phyloP scores from a whole-genome alignment of 441 rosid genomes.

The Gossypium gossypioides region DNA sequence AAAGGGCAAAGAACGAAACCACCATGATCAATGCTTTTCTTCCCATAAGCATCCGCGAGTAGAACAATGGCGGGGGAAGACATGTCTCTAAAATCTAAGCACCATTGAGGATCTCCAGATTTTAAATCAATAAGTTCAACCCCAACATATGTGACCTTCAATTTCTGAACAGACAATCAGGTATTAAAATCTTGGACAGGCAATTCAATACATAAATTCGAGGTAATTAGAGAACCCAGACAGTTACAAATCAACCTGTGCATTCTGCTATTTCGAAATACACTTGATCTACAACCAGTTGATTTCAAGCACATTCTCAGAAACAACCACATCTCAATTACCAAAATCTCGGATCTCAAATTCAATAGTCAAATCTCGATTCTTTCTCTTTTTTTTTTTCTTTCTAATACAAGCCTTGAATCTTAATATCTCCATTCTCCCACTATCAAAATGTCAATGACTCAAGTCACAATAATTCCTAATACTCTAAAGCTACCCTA shows the following conservation, averaged over 20 bases:
- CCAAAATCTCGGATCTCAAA: neutral
- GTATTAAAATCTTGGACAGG: slow-evolving; percentile 2
- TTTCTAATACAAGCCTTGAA: neutral
- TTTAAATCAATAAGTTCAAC: slow-evolving; percentile 68
- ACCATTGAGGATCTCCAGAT: slow-evolving; percentile 84
- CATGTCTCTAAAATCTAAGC: slow-evolving; percentile 97
- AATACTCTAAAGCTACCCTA: neutral
- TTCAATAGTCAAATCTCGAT: neutral
- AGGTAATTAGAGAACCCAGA: slow-evolving; percentile 1
- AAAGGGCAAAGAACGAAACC: slow-evolving; percentile 84
- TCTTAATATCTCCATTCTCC: neutral
- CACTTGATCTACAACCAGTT: neutral
- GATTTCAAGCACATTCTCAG: neutral
- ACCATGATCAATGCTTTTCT: slow-evolving; percentile 54
- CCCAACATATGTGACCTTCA: slow-evolving; percentile 78
- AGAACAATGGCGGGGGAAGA: slow-evolving; percentile 70
- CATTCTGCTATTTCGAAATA: neutral
- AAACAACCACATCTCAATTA: slow-evolving; percentile 1
- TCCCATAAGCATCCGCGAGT: slow-evolving; percentile 66
- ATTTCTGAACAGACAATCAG: slow-evolving; percentile 45
- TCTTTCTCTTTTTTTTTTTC: neutral
- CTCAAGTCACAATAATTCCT: neutral
- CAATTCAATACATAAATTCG: neutral
- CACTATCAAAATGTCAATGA: neutral
- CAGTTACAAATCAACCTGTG: neutral